These are phyloP conservation scores for Phialemoniopsis sp. DNA, from an alignment of 2,329 filamentous ascomycete genomes.

Conservation along the genomic window DNA sequence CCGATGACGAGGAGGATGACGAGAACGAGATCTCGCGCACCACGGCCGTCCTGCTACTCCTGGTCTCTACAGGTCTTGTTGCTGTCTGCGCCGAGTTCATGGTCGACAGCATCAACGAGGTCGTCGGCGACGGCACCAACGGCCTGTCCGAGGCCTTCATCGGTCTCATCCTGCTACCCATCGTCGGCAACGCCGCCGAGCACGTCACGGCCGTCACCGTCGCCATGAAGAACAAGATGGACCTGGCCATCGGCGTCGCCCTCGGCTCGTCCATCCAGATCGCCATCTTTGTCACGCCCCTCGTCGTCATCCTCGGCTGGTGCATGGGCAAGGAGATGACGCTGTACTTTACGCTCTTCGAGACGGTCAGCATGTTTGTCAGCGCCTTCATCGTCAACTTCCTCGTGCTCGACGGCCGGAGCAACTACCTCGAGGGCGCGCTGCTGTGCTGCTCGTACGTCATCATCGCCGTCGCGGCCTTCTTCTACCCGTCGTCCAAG, in stretches of 20 bases:
- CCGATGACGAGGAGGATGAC: constrained; percentile 19
- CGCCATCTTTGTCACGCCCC: constrained; percentile 54
- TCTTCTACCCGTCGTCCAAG: constrained; percentile 15
- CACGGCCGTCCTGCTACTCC: constrained; percentile 43
- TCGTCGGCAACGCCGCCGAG: constrained; percentile 60
- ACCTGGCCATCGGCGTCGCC: constrained; percentile 57
- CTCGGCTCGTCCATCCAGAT: constrained; percentile 60
- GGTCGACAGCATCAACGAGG: constrained; percentile 52
- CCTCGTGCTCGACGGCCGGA: constrained; percentile 68
- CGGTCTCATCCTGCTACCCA: constrained; percentile 57
- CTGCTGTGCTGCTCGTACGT: constrained; percentile 20
- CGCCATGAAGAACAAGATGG: constrained; percentile 56
- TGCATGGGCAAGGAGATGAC: constrained; percentile 49
- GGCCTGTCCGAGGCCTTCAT: constrained; percentile 54
- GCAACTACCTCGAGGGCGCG: constrained; percentile 53
- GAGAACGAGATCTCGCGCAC: constrained; percentile 32
- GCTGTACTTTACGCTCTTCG: constrained; percentile 72
- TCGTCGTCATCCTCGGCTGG: constrained; percentile 59
- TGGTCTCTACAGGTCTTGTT: constrained; percentile 50
- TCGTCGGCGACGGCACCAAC: constrained; percentile 37
- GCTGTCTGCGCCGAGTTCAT: constrained; percentile 59
- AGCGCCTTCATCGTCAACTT: constrained; percentile 71
- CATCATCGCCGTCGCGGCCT: constrained; percentile 20
- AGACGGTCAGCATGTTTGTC: constrained; percentile 69
- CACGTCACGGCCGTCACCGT: constrained; percentile 60